Evolutionary conservation across 2,329 filamentous ascomycete genomes (phyloP), one percentile per base, ranked within the genome.

Genomic region (Botryotinia globosa): DNA sequence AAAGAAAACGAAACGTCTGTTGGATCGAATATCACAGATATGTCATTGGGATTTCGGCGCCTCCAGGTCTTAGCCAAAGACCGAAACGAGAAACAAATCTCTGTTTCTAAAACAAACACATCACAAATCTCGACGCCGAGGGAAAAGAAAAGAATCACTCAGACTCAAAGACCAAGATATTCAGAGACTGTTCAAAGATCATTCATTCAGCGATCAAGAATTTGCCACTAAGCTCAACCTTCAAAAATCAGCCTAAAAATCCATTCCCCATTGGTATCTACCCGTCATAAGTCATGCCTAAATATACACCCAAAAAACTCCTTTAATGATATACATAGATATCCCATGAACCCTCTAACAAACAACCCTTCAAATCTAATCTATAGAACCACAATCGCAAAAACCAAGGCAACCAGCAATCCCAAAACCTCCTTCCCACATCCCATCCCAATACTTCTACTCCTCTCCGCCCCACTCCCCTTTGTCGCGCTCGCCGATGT

Each of bases 391-490:
- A 59, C 63, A n/a, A 72, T 59, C 4, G 70, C 70, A 68, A 72
- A 72, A 68, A 68, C 69, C 45, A 69, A 54, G 32, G 73, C 56
- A 73, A 72, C 7, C 63, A 25, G 61, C 25, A 72, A 72, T 32
- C 42, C 66, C 54, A 73, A 73, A 51, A 51, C 70, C 56, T 78
- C 73, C 54, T 81, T 90, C 37, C 75, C 76, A n/a, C 78, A 81
- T 22, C 87, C 90, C 73, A 81, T 93, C 74, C 85, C 86, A 0
- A 85, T 98, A 1, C 91, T 98, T 79, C 84, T 97, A 63, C 89
- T 89, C 0, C 91, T 90, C 81, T 98, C 98, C 94, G 86, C 97
- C 4, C 96, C 96, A 0, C 86, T 98, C 20, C 86, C 98, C 45
- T 84, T 98, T 0, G 87, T 98, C 9, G 98, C 97, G 80, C 94